phyloP scores from a whole-genome alignment of 2,329 filamentous ascomycete species.

The Atkinsonella texensis region DNA sequence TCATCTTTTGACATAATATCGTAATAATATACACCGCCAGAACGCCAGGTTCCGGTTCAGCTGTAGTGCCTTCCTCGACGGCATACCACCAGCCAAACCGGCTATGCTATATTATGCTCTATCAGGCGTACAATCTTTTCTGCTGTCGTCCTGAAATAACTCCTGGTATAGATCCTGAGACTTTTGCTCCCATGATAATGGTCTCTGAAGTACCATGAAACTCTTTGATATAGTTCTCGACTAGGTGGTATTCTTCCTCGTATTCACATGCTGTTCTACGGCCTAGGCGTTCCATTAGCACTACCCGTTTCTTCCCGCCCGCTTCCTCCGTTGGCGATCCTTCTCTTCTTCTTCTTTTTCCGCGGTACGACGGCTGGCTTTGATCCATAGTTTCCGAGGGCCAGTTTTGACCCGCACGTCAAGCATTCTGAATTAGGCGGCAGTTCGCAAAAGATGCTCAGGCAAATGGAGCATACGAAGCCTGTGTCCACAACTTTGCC shows the following conservation, averaged over 20 bases:
- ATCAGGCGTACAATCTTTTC: background rate
- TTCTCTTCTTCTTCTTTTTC: constrained; percentile 69
- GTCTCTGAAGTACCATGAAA: no score
- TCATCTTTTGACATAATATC: constrained; percentile 5
- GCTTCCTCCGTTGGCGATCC: constrained; percentile 36
- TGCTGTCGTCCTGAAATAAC: background rate
- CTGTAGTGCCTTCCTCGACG: background rate
- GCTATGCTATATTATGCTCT: background rate
- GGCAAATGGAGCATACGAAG: constrained; percentile 90
- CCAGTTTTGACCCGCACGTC: constrained; percentile 69
- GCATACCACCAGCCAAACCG: background rate
- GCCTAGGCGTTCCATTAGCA: constrained; percentile 46
- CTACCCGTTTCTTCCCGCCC: constrained; percentile 45
- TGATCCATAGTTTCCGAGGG: constrained; percentile 62
- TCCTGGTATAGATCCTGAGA: no score
- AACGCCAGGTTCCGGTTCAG: background rate
- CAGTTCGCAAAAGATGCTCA: constrained; percentile 78
- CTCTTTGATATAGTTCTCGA: background rate
- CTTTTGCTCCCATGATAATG: background rate
- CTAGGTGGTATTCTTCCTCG: background rate
- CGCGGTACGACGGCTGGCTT: constrained; percentile 64
- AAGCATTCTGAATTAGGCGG: constrained; percentile 56
- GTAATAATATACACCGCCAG: constrained; percentile 3
- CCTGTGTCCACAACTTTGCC: constrained; percentile 80
- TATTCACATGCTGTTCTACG: constrained; percentile 14